Evolutionary conservation across 352 stramenopile genomes (phyloP), one percentile per base, ranked within the genome.

Genomic region (Phytophthora foliorum): DNA sequence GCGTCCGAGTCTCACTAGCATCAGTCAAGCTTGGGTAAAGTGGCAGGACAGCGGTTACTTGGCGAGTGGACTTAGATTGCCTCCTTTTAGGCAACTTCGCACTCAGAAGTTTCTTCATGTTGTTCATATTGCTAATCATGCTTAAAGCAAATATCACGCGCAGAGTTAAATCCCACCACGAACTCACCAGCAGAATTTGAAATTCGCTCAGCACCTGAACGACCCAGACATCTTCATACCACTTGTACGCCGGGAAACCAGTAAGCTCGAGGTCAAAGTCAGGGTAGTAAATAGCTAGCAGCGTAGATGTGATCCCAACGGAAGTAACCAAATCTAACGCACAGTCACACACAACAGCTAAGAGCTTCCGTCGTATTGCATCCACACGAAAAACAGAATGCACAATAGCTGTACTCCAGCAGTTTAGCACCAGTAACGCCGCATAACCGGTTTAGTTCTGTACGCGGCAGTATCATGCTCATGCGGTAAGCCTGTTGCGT

Each of bases 151-250:
- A 53, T 16, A 72, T 4, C 5, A 39, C 38, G 29, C 36, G 61
- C 5, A 67, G 63, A 6, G 70, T 24, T 1, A 55, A 49, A 45
- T 77, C 64, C 9, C 54, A 52, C 29, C 64, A 61, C 6, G 63
- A 74, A 4, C 11, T 53, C 5, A 76, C 69, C 27, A 72, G 22
- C 31, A 72, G 42, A 31, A 84, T 46, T 10, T 62, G 59, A 39
- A 81, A 72, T 36, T 81, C 69, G 39, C 67, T 75, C 11, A 71
- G 34, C 19, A 70, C 61, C 29, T 71, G 55, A n/a, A 68, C 67
- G 8, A 77, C 73, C 73, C 69, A 80, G 11, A 41, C 29, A 60
- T 81, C 63, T 25, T 64, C 57, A 50, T 72, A 81, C 76, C 73
- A 84, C 27, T 63, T 63, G 14, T 13, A 25, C 13, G 10, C 3